These are phyloP conservation scores for Russula earlei DNA, from an alignment of 768 basidiomycete genomes.

Conservation along the genomic window DNA sequence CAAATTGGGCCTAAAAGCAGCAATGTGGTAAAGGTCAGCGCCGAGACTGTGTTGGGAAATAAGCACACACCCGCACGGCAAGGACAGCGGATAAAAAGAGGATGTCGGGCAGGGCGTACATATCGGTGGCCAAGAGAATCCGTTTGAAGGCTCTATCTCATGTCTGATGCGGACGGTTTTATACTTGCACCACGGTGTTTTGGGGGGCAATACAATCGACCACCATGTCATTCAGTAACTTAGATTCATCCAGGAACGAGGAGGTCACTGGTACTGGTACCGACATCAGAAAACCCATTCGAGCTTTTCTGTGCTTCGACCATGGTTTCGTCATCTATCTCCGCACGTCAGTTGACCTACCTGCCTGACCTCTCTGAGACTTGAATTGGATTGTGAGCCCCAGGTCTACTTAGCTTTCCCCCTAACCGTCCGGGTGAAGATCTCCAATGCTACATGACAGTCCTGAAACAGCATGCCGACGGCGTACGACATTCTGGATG, in stretches of 20 bases:
- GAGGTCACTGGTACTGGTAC: no score
- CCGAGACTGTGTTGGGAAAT: not conserved
- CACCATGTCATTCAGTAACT: no score
- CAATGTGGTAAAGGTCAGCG: not conserved
- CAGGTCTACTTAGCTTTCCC: not conserved
- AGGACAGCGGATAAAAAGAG: constrained; percentile 5
- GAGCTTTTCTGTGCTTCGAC: no score
- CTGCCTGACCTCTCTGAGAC: not conserved
- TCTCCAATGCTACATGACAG: constrained; percentile 6
- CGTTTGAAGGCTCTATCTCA: no score
- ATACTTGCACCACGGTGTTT: no score
- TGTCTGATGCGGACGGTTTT: no score
- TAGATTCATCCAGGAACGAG: no score
- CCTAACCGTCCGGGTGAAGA: no score
- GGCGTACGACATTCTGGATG: constrained; percentile 36
- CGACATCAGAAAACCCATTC: no score
- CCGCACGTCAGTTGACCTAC: constrained; percentile 16
- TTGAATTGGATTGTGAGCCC: constrained; percentile 21
- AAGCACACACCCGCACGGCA: not conserved
- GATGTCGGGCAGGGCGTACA: not conserved
- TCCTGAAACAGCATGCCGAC: constrained; percentile 35
- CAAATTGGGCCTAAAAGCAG: constrained; percentile 24
- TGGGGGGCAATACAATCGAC: no score
- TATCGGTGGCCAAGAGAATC: no score
- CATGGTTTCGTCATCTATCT: constrained; percentile 19